Conservation (phyloP, 805 yeast genomes). For the Cephaloascus albidus region DNA sequence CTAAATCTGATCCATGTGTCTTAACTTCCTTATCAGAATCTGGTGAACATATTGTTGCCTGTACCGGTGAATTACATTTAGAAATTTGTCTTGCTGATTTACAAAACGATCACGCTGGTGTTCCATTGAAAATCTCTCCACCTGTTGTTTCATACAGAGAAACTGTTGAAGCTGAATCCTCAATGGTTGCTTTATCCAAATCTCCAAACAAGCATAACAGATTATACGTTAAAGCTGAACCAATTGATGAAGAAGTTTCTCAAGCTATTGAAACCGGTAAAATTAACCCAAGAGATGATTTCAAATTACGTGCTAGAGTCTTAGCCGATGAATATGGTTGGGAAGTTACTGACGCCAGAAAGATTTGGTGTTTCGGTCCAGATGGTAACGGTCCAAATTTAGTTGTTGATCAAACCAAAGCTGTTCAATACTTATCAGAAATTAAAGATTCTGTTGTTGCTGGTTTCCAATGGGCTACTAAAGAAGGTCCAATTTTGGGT, state of each 20-base stretch:
- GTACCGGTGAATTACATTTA: constrained; percentile 99
- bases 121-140: constrained; percentile 95
- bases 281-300: constrained; percentile 91
- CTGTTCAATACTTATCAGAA: constrained; percentile 97
- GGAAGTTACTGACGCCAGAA: constrained; percentile 99
- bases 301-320: constrained; percentile 98
- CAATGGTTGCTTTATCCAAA: constrained; percentile 94
- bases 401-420: constrained; percentile 99
- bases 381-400: constrained; percentile 98
- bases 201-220: constrained; percentile 99
- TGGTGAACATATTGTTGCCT: constrained; percentile 99
- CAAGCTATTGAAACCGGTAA: constrained; percentile 89
- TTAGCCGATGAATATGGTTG: constrained; percentile 98
- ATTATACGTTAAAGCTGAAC: constrained; percentile 95
- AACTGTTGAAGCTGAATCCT: constrained; percentile 89
- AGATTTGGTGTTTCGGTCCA: constrained; percentile 99
- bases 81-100: constrained; percentile 95
- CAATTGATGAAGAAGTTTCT: constrained; percentile 88
- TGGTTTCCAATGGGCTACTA: constrained; percentile 99
- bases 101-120: constrained; percentile 99
- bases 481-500: constrained; percentile 98
- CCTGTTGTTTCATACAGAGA: constrained; percentile 99
- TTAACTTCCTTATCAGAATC: constrained; percentile 78
- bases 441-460: constrained; percentile 99
- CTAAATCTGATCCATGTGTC: constrained; percentile 99